Base-by-base conservation (phyloP, 257 asterid genomes). In the Solanum gracilifrons region DNA sequence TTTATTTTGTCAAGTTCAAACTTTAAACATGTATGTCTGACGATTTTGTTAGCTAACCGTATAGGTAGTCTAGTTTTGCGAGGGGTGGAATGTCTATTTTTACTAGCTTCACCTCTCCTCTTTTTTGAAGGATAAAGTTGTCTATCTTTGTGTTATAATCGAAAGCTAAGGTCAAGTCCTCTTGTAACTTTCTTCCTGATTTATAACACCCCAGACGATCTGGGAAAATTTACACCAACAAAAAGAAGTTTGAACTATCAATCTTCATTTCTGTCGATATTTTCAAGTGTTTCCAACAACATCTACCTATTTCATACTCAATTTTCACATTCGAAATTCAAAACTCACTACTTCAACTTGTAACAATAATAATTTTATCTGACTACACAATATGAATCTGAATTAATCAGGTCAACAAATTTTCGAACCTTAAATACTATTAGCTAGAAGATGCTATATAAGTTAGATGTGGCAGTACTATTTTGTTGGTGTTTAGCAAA, bases 401-500 rank as follows among this genome's bases (percentile, higher is more conserved):
- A 7, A 31, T 71, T 31, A 71, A 71, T 16, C 12, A 32, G 1
- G 6, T 4, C 8, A 32, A 36, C 18, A 32, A 1, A 32, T 72
- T 32, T 72, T 72, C 1, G 0, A 20, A 74, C 82, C 7, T 76
- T 23, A 18, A 23, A 23, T 5, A 10, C 33, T 37, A 18, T 4
- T 37, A 51, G 62, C 62, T 51, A 37, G 32, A 8, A 46, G 83
- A 41, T 75, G 33, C 58, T 23, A 10, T 75, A 37, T 23, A 37
- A 75, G 66, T 80, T 80, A 46, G 18, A 80, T 80, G 68, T 80
- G 85, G 68, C 68, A 80, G 85, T 80, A 23, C 68, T 39, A 46
- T 46, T 46, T 69, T 46, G 68, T 80, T 79, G 66, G 16, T 79
- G 66, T 29, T 39, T 39, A n/a, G 84, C 83, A 36, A 43, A 21